Evolutionary conservation across 495 filamentous ascomycete genomes (phyloP).

Genomic region (Tuber brumale): DNA sequence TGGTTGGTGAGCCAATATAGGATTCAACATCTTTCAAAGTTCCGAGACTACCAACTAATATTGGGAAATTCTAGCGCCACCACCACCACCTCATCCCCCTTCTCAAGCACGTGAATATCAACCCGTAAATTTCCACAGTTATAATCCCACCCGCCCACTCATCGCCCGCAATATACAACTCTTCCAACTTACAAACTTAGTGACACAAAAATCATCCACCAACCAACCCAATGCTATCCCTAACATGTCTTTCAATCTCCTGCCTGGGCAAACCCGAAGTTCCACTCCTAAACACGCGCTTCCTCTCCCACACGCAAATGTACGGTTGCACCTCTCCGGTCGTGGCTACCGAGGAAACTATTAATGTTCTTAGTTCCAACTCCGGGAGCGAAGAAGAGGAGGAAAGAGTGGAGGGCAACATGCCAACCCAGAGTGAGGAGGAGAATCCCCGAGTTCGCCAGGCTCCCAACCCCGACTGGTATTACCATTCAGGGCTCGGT

Average conservation of each 20-base stretch:
- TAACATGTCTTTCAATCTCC: not conserved
- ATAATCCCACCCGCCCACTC: not conserved
- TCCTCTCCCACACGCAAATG: not conserved
- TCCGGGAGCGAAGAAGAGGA: not conserved
- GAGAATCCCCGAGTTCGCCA: not conserved
- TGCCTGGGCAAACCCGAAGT: rapidly evolving
- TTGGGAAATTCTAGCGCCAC: too few species aligned
- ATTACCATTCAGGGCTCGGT: not conserved
- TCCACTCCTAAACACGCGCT: not conserved
- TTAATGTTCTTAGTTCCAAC: not conserved
- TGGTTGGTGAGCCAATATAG: not conserved
- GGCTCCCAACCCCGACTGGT: not conserved
- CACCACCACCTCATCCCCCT: not conserved
- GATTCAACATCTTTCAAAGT: not conserved
- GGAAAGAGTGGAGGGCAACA: not conserved
- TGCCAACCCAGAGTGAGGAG: not conserved
- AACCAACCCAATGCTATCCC: not conserved
- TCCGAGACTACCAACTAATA: not conserved
- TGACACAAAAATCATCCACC: not conserved
- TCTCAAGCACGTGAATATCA: not conserved
- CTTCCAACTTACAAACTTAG: not conserved
- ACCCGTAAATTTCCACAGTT: not conserved
- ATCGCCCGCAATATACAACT: not conserved
- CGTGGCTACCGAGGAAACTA: not conserved
- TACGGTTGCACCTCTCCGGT: not conserved